phyloP scores from a whole-genome alignment of 345 rosid genomes.

The Linum tenue region DNA sequence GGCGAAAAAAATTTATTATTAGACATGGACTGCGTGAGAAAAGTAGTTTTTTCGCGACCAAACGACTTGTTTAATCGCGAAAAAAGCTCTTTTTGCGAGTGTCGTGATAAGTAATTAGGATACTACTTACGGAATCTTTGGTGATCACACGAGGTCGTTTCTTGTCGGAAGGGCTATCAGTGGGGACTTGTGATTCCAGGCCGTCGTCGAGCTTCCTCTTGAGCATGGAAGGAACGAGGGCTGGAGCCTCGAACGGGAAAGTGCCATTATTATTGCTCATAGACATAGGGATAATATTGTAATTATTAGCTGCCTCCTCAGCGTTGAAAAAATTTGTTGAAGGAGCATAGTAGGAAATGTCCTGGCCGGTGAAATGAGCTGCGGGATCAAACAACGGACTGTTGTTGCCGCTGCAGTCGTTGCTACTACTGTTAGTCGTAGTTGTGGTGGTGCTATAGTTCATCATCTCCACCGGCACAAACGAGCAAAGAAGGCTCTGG shows the following conservation, averaged over 20 bases:
- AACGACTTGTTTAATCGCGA: background rate
- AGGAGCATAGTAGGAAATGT: background rate
- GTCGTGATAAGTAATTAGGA: background rate
- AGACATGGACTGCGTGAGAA: background rate
- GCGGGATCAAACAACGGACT: background rate
- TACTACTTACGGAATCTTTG: slow-evolving; percentile 28
- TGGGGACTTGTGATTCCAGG: slow-evolving; percentile 10
- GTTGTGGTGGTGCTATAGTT: background rate
- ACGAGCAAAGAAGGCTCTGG: background rate
- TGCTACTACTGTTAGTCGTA: background rate
- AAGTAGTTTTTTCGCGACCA: background rate
- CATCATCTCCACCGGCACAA: background rate
- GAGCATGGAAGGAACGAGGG: slow-evolving; percentile 15
- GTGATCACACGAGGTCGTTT: slow-evolving; percentile 31
- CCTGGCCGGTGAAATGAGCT: background rate
- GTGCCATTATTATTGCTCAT: background rate
- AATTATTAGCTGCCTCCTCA: background rate
- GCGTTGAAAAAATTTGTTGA: no score
- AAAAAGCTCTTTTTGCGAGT: background rate
- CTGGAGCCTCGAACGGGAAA: slow-evolving; percentile 8
- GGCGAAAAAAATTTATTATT: background rate
- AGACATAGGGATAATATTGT: background rate
- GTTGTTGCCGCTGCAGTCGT: background rate
- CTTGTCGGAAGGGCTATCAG: slow-evolving; percentile 19
- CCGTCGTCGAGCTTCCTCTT: slow-evolving; percentile 27